Base-by-base conservation (phyloP, 2,329 filamentous ascomycete genomes). In the Byssoonygena ceratinophila region DNA sequence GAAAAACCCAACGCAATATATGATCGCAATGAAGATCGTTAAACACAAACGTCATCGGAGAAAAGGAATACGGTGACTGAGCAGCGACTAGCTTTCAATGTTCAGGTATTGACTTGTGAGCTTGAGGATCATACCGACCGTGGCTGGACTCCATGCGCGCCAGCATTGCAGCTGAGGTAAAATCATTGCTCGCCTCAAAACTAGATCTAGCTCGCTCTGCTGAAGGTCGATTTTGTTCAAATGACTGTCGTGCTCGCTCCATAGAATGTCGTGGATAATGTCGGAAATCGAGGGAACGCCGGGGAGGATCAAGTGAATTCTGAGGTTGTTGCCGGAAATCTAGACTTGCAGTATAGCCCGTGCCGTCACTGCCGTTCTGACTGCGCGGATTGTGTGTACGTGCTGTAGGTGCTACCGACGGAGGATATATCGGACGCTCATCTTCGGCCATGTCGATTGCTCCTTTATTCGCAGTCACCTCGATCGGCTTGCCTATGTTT, bases 281-380 rank as follows among this genome's bases (percentile, higher is more conserved):
- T 81, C 74, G 7, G 16, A 41, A 41, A 25, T 89, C 84, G 39
- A 81, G 74, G 4, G 82, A 84, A 22, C 76, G 77, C 25, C 79
- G 71, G 8, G 68, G 66, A 40, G 64, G 68, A 54, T 85, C 83
- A 58, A 81, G 66, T 14, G 83, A 83, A 59, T 75, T 72, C 56
- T 82, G 78, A 60, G 81, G 79, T 46, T 52, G 55, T 50, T 64
- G 59, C 56, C 67, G 71, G 55, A 68, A 72, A 37, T 73, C 71
- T 46, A 70, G 61, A 56, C 69, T 72, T 34, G 68, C 74, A 20
- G 88, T 94, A 67, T 89, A 94, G 61, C 94, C 90, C 46, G 92
- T 96, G 56, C 88, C 91, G 68, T 95, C 90, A 70, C 90, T 96
- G 55, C 89, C 88, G 61, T 91, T 94, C 65, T 94, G 87, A 62